Base-by-base conservation (phyloP, 2,329 filamentous ascomycete genomes). In the Colletotrichum acutatum region DNA sequence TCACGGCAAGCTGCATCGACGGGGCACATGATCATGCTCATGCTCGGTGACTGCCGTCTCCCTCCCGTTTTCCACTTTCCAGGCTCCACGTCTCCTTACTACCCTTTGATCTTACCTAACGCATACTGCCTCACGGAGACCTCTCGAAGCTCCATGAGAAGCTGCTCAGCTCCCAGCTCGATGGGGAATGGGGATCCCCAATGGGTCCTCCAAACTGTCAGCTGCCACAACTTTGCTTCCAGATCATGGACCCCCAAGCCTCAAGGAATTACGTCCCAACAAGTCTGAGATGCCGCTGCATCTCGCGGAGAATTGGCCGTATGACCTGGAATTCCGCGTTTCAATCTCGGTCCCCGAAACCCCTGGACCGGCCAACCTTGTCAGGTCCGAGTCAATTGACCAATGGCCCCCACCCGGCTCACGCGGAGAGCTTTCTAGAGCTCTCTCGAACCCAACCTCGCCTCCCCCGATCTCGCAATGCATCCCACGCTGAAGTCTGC, bases 351-450 rank as follows among this genome's bases (percentile, higher is more conserved):
- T 64, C 60, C 46, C 32, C 28, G 34, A 72, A 65, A 56, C 70
- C 70, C 66, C 70, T 70, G 66, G 59, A 26, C 28, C 22, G 14
- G 49, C 37, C 68, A 60, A 60, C 52, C 34, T 32, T 32, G 32
- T 59, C 49, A 26, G 30, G 49, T 28, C 46, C 24, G 28, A 52
- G 60, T 28, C 56, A 70, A 72, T 72, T 72, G 66, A 61, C 66
- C 66, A 72, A 72, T 72, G 56, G 57, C 42, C 53, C 16, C 46
- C 66, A 70, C 70, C 49, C 56, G 32, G 26, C 32, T 56, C 32
- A n/a, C 16, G 60, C 60, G 54, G 54, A 56, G 66, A 65, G 66
- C 70, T 61, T 72, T 72, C 70, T 72, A 60, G 70, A 72, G 70
- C 70, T 70, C 57, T 34, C 70, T 72, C 28, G 53, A 52, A 22